Evolutionary conservation across 2,329 filamentous ascomycete species (phyloP).

Genomic region (Stachybotrys chartarum): DNA sequence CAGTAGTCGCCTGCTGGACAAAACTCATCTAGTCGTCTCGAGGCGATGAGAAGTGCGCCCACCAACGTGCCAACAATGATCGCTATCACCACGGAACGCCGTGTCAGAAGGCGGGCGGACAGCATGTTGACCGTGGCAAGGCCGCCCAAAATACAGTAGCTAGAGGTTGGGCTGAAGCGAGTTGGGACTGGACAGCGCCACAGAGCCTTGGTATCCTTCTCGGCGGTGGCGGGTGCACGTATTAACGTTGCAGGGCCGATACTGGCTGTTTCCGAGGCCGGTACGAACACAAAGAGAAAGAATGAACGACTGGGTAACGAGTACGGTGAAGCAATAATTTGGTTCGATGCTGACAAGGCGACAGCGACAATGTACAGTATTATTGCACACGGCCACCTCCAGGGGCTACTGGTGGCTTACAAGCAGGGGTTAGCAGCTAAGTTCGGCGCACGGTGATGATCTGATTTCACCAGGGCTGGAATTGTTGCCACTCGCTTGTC

Average conservation of each 20-base stretch:
- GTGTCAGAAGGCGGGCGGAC: conserved; percentile 16
- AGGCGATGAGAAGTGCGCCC: conserved; percentile 23
- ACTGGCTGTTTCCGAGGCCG: too few relatives aligned
- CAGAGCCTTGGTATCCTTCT: too few relatives aligned
- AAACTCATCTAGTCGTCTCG: conserved; percentile 20
- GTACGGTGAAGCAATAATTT: too few relatives aligned
- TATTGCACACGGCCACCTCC: not conserved
- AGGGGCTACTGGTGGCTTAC: not conserved
- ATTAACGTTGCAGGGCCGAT: too few relatives aligned
- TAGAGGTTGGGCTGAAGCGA: not conserved
- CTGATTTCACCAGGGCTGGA: not conserved
- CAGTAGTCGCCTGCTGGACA: conserved; percentile 20
- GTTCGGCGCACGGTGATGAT: not conserved
- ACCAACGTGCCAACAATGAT: conserved; percentile 18
- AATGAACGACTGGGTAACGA: too few relatives aligned
- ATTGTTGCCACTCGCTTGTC: not conserved
- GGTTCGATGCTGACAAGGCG: too few relatives aligned
- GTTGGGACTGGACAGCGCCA: too few relatives aligned
- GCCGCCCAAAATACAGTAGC: not conserved
- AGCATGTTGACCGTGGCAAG: not conserved
- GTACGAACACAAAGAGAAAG: too few relatives aligned
- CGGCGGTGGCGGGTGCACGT: too few relatives aligned
- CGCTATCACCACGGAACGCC: conserved; percentile 18
- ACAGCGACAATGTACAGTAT: too few relatives aligned
- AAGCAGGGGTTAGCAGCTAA: not conserved